A percentile compares a stretch with the other conserved stretches of the same genome.
Conservation (phyloP, 1,284 basidiomycete species). For the Ustilago nuda region DNA sequence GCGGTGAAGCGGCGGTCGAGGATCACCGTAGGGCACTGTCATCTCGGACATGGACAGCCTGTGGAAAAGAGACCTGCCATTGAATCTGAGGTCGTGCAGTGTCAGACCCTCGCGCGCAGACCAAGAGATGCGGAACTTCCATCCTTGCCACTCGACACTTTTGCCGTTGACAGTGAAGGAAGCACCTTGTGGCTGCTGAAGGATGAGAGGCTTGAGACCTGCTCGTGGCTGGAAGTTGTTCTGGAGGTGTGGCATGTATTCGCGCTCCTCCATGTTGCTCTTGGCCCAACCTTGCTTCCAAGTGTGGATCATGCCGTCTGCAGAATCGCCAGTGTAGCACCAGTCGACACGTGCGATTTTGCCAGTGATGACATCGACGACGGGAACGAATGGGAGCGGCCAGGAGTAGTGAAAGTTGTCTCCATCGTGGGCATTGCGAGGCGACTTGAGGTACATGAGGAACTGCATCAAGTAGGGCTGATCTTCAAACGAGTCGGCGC, state of each 20-base stretch:
- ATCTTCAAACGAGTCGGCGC: slow-evolving; percentile 47
- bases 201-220: slow-evolving; percentile 53
- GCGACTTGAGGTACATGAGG: slow-evolving; percentile 53
- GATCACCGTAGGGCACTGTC: slow-evolving; percentile 71
- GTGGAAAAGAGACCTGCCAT: slow-evolving; percentile 68
- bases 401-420: slow-evolving; percentile 69
- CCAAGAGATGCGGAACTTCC: slow-evolving; percentile 55
- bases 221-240: slow-evolving; percentile 21
- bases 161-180: slow-evolving; percentile 55
- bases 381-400: slow-evolving; percentile 69
- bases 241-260: slow-evolving; percentile 66
- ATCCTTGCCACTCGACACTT: slow-evolving; percentile 56
- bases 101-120: slow-evolving; percentile 70
- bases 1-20: slow-evolving; percentile 57
- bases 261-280: slow-evolving; percentile 62
- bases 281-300: slow-evolving; percentile 59
- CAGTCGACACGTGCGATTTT: slow-evolving; percentile 56
- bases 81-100: slow-evolving; percentile 56
- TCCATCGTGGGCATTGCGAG: slow-evolving; percentile 23
- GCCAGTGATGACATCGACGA: slow-evolving; percentile 60
- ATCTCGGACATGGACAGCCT: slow-evolving; percentile 71
- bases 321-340: slow-evolving; percentile 60
- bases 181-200: slow-evolving; percentile 58
- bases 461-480: slow-evolving; percentile 50
- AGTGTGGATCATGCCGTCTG: slow-evolving; percentile 56